Evolutionary conservation across 257 asterid genomes (phyloP).

Genomic region (Gentiana dahurica): DNA sequence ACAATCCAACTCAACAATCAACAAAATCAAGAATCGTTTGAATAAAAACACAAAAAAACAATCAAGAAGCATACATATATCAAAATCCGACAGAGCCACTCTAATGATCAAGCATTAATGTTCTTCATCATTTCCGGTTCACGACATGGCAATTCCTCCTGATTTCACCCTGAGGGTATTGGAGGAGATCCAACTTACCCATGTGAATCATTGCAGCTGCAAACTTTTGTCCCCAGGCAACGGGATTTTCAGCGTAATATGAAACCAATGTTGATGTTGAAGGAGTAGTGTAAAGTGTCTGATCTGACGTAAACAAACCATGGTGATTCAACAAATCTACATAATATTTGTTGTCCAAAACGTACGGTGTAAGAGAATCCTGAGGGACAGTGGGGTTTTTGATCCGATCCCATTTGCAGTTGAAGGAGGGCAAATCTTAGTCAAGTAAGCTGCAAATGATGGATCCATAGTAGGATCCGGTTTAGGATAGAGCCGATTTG

Average conservation of each 20-base stretch:
- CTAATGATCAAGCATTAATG: no score
- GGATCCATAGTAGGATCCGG: conserved; percentile 32
- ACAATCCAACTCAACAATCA: no score
- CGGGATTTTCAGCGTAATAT: conserved; percentile 18
- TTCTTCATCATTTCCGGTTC: no score
- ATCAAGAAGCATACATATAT: no score
- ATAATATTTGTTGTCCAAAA: conserved; percentile 40
- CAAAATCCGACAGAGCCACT: no score
- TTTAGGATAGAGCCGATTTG: conserved; percentile 29
- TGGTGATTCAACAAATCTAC: conserved; percentile 16
- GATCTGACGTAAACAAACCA: conserved; percentile 43
- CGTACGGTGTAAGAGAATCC: conserved; percentile 25
- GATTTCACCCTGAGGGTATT: no score
- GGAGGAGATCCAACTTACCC: no score
- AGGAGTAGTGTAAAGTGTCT: conserved; percentile 26
- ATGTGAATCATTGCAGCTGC: conserved; percentile 48
- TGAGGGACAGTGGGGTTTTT: conserved; percentile 19
- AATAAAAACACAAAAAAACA: no score
- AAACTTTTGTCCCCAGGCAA: conserved; percentile 36
- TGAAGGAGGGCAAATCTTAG: conserved; percentile 35
- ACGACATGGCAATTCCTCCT: no score
- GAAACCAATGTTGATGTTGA: conserved; percentile 29
- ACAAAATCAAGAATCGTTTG: no score
- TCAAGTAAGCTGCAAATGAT: conserved; percentile 20
- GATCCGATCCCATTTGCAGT: conserved; percentile 3